Conservation (phyloP, 257 asterid genomes). For the Haberlea rhodopensis region DNA sequence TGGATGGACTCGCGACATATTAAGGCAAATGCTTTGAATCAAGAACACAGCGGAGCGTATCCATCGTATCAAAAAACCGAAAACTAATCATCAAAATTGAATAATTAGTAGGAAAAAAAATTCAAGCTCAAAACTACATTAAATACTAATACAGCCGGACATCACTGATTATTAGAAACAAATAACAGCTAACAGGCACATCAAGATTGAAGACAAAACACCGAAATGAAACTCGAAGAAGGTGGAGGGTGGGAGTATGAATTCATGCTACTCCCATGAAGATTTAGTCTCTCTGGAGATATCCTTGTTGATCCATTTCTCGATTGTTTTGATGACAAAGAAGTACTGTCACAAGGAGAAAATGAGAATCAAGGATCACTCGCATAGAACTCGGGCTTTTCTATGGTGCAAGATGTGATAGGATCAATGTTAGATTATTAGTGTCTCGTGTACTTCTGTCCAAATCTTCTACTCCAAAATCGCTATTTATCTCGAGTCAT, state of each 20-base stretch:
- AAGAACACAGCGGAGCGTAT: too few species aligned
- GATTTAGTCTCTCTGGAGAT: constrained; percentile 48
- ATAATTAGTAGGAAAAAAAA: background rate
- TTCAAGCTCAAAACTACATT: background rate
- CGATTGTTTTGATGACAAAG: constrained; percentile 60
- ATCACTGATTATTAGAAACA: constrained; percentile 14
- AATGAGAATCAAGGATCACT: background rate
- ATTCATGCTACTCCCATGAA: constrained; percentile 63
- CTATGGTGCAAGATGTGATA: background rate
- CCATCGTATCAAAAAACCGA: too few species aligned
- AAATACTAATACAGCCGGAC: constrained; percentile 34
- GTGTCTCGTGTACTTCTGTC: too few species aligned
- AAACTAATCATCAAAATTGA: background rate
- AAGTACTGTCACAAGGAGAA: constrained; percentile 52
- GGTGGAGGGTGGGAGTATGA: too few species aligned
- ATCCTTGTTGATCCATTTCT: constrained; percentile 59
- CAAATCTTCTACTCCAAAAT: too few species aligned
- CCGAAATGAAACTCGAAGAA: too few species aligned
- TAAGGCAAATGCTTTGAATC: too few species aligned
- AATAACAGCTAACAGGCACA: background rate
- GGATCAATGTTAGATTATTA: too few species aligned
- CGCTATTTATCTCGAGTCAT: too few species aligned
- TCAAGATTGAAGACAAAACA: constrained; percentile 8
- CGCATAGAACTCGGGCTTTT: background rate
- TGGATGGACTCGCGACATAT: too few species aligned